Conservation (phyloP, 2,329 filamentous ascomycete genomes). For the Epichloe gansuensis region DNA sequence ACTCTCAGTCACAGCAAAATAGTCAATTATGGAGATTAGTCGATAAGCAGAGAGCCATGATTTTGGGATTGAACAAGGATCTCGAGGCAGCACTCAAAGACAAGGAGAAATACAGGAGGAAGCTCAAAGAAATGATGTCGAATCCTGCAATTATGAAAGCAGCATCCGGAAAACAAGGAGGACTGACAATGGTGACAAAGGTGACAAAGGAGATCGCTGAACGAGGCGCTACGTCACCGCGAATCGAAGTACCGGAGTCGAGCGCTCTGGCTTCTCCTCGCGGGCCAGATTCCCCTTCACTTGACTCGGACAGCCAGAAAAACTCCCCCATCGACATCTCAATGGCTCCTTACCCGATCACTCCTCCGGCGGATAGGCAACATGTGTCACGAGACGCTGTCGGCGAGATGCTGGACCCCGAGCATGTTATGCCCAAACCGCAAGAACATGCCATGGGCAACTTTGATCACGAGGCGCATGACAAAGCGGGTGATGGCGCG, state of each 20-base stretch:
- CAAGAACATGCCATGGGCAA: constrained; percentile 46
- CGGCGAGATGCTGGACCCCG: constrained; percentile 39
- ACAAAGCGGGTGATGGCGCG: constrained; percentile 31
- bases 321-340: constrained; percentile 47
- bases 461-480: constrained; percentile 42
- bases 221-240: constrained; percentile 9
- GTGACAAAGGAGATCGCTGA: constrained; percentile 1
- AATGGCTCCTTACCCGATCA: constrained; percentile 52
- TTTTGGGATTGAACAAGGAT: constrained; percentile 87
- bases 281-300: constrained; percentile 2
- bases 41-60: constrained; percentile 91
- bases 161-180: constrained; percentile 11
- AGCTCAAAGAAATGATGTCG: constrained; percentile 62
- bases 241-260: constrained; percentile 13
- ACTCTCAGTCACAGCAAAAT: constrained; percentile 79
- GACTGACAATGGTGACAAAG: background rate
- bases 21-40: constrained; percentile 88
- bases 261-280: constrained; percentile 1
- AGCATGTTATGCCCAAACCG: constrained; percentile 46
- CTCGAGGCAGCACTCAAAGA: constrained; percentile 83
- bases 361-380: constrained; percentile 43
- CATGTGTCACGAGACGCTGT: constrained; percentile 30
- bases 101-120: constrained; percentile 86
- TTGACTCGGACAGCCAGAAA: constrained; percentile 36
- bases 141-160: constrained; percentile 21